Percentiles rank a stretch among this genome's conserved stretches.
phyloP scores from a whole-genome alignment of 2,329 filamentous ascomycete genomes.

The Aspergillus fijiensis region DNA sequence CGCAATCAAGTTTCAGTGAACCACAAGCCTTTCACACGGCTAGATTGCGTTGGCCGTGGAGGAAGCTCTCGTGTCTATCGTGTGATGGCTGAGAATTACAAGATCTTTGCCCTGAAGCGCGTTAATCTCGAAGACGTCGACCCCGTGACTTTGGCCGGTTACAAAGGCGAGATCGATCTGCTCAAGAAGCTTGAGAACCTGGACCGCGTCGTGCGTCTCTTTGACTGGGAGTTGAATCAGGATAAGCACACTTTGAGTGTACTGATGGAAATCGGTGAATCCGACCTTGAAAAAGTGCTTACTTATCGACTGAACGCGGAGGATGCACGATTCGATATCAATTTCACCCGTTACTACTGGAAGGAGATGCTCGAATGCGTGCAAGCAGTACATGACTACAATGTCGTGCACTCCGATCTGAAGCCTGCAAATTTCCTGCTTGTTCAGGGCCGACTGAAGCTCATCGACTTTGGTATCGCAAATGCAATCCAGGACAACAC shows the following conservation, averaged over 20 bases:
- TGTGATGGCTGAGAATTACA: slow-evolving; percentile 95
- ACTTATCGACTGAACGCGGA: slow-evolving; percentile 70
- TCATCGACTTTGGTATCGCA: slow-evolving; percentile 98
- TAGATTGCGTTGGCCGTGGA: slow-evolving; percentile 87
- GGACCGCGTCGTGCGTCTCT: slow-evolving; percentile 84
- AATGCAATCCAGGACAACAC: slow-evolving; percentile 97
- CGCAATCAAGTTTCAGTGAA: slow-evolving; percentile 85
- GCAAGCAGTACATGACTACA: slow-evolving; percentile 79
- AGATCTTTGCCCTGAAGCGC: slow-evolving; percentile 89
- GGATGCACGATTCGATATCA: slow-evolving; percentile 75
- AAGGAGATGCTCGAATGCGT: slow-evolving; percentile 99
- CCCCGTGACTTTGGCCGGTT: slow-evolving; percentile 77
- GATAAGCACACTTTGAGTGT: slow-evolving; percentile 86
- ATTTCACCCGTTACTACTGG: slow-evolving; percentile 97
- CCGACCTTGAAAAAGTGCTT: slow-evolving; percentile 85
- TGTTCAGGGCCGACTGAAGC: slow-evolving; percentile 83
- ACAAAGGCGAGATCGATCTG: slow-evolving; percentile 93
- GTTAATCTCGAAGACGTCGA: slow-evolving; percentile 90
- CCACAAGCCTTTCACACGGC: slow-evolving; percentile 82
- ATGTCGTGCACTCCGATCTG: slow-evolving; percentile 94
- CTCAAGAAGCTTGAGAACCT: slow-evolving; percentile 78
- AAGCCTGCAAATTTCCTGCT: slow-evolving; percentile 97
- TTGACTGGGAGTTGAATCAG: slow-evolving; percentile 90
- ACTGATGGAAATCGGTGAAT: slow-evolving; percentile 96
- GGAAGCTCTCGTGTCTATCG: slow-evolving; percentile 94